These are phyloP conservation scores for Porphyrellus cyaneotinctus DNA, from an alignment of 768 basidiomycete genomes.

Conservation along the genomic window DNA sequence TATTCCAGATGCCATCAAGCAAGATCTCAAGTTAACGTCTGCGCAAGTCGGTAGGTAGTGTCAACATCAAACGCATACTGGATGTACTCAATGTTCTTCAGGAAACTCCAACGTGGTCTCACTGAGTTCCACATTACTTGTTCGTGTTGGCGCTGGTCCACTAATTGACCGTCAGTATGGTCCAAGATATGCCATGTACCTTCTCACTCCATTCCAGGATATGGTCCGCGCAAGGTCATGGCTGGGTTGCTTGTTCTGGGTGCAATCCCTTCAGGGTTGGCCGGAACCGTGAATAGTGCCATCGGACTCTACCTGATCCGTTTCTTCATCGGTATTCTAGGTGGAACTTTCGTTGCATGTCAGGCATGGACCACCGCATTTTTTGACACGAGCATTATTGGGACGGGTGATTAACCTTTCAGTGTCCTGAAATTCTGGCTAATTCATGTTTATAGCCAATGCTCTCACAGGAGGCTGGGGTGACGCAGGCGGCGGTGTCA, in stretches of 20 bases:
- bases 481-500: conserved; percentile 1
- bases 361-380: conserved; percentile 59
- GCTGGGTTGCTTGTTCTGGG: conserved; percentile 3
- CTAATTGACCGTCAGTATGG: conserved; percentile 37
- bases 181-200: background rate
- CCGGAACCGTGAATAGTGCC: conserved; percentile 36
- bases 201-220: background rate
- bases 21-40: conserved; percentile 46
- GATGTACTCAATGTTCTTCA: conserved; percentile 1
- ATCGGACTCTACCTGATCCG: conserved; percentile 41
- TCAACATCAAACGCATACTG: background rate
- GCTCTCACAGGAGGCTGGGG: background rate
- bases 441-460: background rate
- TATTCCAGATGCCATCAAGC: conserved; percentile 51
- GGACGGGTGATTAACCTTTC: conserved; percentile 22
- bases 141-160: conserved; percentile 50
- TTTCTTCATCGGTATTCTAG: conserved; percentile 59
- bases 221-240: conserved; percentile 7
- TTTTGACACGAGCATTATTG: conserved; percentile 49
- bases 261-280: conserved; percentile 3
- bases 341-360: conserved; percentile 58
- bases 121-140: conserved; percentile 43
- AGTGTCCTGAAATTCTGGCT: background rate
- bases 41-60: conserved; percentile 37
- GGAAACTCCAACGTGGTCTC: conserved; percentile 50